These are phyloP conservation scores for Pythium phragmiticola DNA, from an alignment of 352 stramenopile species.

Conservation along the genomic window DNA sequence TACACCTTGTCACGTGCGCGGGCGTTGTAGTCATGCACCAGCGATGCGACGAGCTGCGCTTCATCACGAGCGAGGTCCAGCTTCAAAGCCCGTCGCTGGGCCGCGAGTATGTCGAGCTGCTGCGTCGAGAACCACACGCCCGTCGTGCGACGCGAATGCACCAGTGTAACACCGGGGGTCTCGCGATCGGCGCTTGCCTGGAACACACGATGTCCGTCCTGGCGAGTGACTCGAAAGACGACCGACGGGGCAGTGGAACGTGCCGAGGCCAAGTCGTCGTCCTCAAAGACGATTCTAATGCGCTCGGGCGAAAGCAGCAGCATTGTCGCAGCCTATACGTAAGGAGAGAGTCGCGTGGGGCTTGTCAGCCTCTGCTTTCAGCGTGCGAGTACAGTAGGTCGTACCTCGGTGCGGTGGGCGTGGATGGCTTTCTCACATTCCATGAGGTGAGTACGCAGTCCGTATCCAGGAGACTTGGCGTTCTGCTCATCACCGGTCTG, in stretches of 20 bases:
- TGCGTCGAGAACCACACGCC: conserved; percentile 48
- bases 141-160: conserved; percentile 37
- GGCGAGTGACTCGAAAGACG: conserved; percentile 40
- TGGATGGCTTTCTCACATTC: not conserved
- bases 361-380: too few relatives aligned
- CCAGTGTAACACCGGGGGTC: conserved; percentile 22
- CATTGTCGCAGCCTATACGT: conserved; percentile 25
- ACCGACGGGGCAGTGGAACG: conserved; percentile 18
- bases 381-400: not conserved
- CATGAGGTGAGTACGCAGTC: not conserved
- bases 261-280: conserved; percentile 24
- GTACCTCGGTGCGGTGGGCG: not conserved
- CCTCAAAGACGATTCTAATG: conserved; percentile 42
- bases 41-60: conserved; percentile 22
- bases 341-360: too few relatives aligned
- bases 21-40: conserved; percentile 2
- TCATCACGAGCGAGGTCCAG: conserved; percentile 27
- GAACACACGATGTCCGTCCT: conserved; percentile 46
- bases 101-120: conserved; percentile 34
- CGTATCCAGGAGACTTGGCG: not conserved
- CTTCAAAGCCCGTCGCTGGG: conserved; percentile 34
- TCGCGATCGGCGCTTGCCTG: conserved; percentile 17
- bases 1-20: not conserved
- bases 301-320: conserved; percentile 32
- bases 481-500: not conserved